Evolutionary conservation across 1,284 basidiomycete genomes (phyloP).

Genomic region (Rhizoctonia solani): DNA sequence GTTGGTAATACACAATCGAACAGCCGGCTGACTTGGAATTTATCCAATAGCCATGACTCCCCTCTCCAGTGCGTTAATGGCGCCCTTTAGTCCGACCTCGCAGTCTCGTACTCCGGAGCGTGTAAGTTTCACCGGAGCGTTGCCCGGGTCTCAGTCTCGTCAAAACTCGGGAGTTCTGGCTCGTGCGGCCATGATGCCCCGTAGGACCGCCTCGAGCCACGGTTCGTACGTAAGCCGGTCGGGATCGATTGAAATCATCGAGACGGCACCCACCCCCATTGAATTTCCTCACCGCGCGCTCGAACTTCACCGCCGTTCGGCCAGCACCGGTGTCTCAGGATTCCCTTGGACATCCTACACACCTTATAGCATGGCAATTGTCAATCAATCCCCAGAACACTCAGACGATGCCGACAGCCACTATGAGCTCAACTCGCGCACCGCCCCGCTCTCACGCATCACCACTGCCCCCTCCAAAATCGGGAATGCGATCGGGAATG

Average conservation of each 20-base stretch:
- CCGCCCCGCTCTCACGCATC: slow-evolving; percentile 29
- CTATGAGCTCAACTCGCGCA: slow-evolving; percentile 31
- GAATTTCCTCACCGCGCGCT: slow-evolving; percentile 15
- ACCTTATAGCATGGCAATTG: background rate
- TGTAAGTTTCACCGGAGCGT: background rate
- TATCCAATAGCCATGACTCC: background rate
- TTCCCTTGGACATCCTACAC: slow-evolving; percentile 6
- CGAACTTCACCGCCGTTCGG: slow-evolving; percentile 27
- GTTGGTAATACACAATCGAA: background rate
- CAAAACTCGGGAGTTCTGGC: background rate
- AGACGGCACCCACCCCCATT: slow-evolving; percentile 23
- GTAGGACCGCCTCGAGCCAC: slow-evolving; percentile 18
- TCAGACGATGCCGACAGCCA: slow-evolving; percentile 29
- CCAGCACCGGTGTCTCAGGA: slow-evolving; percentile 11
- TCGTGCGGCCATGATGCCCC: slow-evolving; percentile 6
- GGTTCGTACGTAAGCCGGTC: slow-evolving; percentile 19
- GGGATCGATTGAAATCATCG: slow-evolving; percentile 30
- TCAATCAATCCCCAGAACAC: slow-evolving; percentile 23
- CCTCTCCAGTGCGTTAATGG: slow-evolving; percentile 1
- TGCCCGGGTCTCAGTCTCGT: background rate
- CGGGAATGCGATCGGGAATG: slow-evolving; percentile 28
- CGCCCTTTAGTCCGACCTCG: slow-evolving; percentile 1
- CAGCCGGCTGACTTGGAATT: background rate
- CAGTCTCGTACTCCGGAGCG: slow-evolving; percentile 22
- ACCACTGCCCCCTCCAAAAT: slow-evolving; percentile 32